Base-by-base conservation (phyloP, 495 filamentous ascomycete genomes). In the Aspergillus wentii region DNA sequence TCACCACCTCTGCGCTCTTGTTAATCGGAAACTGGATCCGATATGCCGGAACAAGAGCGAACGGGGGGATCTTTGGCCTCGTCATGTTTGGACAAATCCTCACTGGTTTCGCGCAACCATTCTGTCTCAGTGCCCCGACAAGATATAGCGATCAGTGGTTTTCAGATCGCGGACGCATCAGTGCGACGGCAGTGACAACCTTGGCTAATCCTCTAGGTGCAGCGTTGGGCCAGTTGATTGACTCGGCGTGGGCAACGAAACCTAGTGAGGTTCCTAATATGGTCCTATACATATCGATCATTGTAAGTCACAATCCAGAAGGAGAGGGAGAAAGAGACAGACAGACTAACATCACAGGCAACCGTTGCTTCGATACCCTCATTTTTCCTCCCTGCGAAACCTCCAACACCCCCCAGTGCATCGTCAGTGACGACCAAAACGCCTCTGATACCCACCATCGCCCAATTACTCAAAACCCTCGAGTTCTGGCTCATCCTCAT, bases 141-240 rank as follows among this genome's bases (percentile, higher is more conserved):
- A 74, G 88, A 38, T 98, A 95, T 53, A 90, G 85, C 38, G 89
- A 95, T 52, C 67, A 95, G 20, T 97, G 92, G 92, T 98, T 98
- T 62, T 86, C 87, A 0, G 82, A 87, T 42, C 57, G 68, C 1
- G 91, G 88, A 11, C 80, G 92, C 35, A 85, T 91, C 10, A 82
- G 83, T 32, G 91, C 92, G 11, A 98, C 92, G 3, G 92, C 92
- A 1, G 50, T 95, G 14, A 81, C 84, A 10, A 88, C 79, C 21
- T 62, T 96, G 31, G 85, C 90, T 1, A 95, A 95, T 57, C 88
- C 90, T 0, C 72, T 95, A 40, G 90, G 91, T 7, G 89, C 85
- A 16, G 90, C 90, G 2, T 53, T 98, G 17, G 92, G 84, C 3
- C 86, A 98, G 60, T 68, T 98, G 18, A 75, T 96, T 26, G 76